phyloP scores from a whole-genome alignment of 139 green algal species.

The Dunaliella primolecta region DNA sequence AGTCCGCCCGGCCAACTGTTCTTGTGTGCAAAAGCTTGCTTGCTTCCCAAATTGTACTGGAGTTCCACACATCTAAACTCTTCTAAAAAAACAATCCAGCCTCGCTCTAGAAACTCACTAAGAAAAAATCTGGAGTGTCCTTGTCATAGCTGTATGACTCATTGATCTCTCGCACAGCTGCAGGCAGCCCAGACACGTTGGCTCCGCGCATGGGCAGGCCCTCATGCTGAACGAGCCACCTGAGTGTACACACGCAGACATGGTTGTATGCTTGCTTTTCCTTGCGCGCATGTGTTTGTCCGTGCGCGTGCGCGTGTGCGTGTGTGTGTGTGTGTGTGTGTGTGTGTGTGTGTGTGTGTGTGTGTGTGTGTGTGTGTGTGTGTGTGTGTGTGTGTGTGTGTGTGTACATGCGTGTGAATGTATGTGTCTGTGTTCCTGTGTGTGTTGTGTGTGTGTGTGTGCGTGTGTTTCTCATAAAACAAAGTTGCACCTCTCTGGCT shows the following conservation, averaged over 20 bases:
- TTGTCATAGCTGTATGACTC: not conserved
- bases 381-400: not conserved
- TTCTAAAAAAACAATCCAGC: too few species aligned
- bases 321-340: not conserved
- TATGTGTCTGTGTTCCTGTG: not conserved
- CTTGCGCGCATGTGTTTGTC: not conserved
- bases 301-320: not conserved
- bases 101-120: too few species aligned
- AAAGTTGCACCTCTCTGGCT: not conserved
- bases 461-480: not conserved
- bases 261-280: not conserved
- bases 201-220: constrained; percentile 9
- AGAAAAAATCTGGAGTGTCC: constrained; percentile 6
- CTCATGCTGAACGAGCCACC: constrained; percentile 17
- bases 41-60: too few species aligned
- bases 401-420: not conserved
- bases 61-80: too few species aligned
- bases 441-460: not conserved
- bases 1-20: too few species aligned
- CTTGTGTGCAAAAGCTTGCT: too few species aligned
- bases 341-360: not conserved
- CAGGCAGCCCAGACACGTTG: not conserved
- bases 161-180: constrained; percentile 5
- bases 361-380: not conserved
- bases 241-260: not conserved